Evolutionary conservation across 2,329 filamentous ascomycete genomes (phyloP), one percentile per base, ranked within the genome.

Genomic region (Penicillium paneum): DNA sequence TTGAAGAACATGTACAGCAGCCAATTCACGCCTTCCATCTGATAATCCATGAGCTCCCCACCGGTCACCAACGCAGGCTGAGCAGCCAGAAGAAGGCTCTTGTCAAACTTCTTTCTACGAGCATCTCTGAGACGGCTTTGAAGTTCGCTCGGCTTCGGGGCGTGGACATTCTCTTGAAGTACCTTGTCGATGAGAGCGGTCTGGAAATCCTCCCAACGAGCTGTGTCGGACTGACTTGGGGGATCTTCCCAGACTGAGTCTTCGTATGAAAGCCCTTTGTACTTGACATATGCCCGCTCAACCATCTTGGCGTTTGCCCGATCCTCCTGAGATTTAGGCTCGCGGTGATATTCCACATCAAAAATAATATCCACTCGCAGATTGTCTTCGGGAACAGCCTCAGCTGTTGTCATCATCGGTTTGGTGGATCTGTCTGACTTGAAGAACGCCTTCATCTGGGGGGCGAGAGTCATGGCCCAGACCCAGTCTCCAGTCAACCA

Each of bases 401-500:
- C 88, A 60, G 89, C 81, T 0, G 81, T 81, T 0, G 83, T 85
- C 79, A 88, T 85, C 65, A 87, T 88, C 0, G 90, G 87, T 32
- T 84, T 73, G 8, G 82, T 71, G 38, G 82, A 81, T 29, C 79
- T 78, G 12, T 82, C 83, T 19, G 86, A 86, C 69, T 88, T 94
- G 52, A 82, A 78, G 70, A 97, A 99, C 0, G 90, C 80, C 10
- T 80, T 83, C 15, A 91, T 85, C 85, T 95, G 0, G 71, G 54
- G 3, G 74, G 74, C 64, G 12, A 81, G 75, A 15, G 83, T 82
- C 10, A 88, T 79, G 6, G 91, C 91, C 79, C 84, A 93, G 0
- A 96, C 82, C 94, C 94, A 99, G 15, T 88, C 81, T 12, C 93
- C 94, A 10, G 91, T 85, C 81, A 91, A 89, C 94, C 95, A 99